Conservation (phyloP, 2,329 filamentous ascomycete species). For the Hyphodiscus sp. region DNA sequence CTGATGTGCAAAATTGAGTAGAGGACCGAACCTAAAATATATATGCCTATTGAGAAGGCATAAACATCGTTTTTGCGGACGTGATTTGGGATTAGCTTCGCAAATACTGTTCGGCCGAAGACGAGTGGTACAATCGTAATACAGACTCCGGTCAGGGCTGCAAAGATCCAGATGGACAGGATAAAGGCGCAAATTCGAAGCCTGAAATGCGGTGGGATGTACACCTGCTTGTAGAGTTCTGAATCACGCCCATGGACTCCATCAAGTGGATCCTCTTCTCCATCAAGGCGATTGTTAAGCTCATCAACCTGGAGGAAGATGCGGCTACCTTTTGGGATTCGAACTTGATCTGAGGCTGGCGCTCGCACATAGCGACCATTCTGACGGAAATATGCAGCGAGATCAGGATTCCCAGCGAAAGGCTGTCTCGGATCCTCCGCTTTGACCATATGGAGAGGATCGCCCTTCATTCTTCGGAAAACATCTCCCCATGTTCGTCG, state of each 20-base stretch:
- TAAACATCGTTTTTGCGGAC: conserved; percentile 90
- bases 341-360: conserved; percentile 92
- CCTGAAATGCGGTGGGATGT: conserved; percentile 80
- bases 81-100: conserved; percentile 61
- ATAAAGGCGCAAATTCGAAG: conserved; percentile 79
- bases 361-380: conserved; percentile 83
- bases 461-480: conserved; percentile 37
- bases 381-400: conserved; percentile 48
- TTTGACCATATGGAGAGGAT: conserved; percentile 13
- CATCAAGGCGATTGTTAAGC: conserved; percentile 58
- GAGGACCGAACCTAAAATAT: conserved; percentile 62
- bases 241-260: conserved; percentile 48
- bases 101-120: conserved; percentile 75
- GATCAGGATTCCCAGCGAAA: conserved; percentile 39
- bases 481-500: conserved; percentile 54
- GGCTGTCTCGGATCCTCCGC: conserved; percentile 29
- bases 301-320: conserved; percentile 77
- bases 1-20: conserved; percentile 54
- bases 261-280: conserved; percentile 43
- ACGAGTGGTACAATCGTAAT: conserved; percentile 82
- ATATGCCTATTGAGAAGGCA: conserved; percentile 86
- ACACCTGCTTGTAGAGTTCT: conserved; percentile 54
- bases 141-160: conserved; percentile 76
- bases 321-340: conserved; percentile 74
- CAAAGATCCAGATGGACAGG: conserved; percentile 86